Evolutionary conservation across 495 filamentous ascomycete genomes (phyloP).

Genomic region (Neurospora africana): DNA sequence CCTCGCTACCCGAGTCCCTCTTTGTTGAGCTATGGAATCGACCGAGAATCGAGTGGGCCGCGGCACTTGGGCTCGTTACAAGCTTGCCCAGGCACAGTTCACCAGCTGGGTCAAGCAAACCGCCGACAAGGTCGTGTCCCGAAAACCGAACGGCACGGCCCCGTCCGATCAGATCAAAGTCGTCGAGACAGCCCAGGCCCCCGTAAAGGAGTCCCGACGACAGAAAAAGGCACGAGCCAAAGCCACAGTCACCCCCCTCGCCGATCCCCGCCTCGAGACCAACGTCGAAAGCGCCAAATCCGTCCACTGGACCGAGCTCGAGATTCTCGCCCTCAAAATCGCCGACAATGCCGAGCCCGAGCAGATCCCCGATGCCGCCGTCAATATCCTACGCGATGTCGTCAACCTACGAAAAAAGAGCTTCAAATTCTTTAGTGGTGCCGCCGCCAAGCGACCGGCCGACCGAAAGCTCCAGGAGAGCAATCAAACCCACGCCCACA

Average conservation of each 20-base stretch:
- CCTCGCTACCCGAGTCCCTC: neutral
- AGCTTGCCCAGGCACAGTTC: constrained; percentile 21
- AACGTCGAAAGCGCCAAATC: constrained; percentile 1
- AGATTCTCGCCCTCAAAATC: constrained; percentile 10
- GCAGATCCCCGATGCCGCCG: constrained; percentile 14
- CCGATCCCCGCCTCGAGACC: neutral
- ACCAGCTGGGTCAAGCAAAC: constrained; percentile 21
- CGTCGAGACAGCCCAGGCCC: neutral
- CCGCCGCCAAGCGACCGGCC: constrained; percentile 5
- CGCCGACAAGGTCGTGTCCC: constrained; percentile 5
- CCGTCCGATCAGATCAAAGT: neutral
- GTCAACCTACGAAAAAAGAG: constrained; percentile 19
- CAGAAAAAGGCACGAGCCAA: constrained; percentile 8
- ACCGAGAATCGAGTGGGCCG: constrained; percentile 2
- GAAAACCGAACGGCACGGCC: neutral
- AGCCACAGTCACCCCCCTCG: neutral
- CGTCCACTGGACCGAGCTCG: constrained; percentile 15
- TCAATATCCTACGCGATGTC: constrained; percentile 20
- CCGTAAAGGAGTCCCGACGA: neutral
- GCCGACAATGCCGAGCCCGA: constrained; percentile 13
- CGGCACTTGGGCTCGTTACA: constrained; percentile 15
- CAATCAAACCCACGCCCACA: constrained; percentile 16
- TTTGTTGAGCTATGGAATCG: neutral
- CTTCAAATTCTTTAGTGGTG: constrained; percentile 12
- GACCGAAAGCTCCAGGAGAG: constrained; percentile 10